Base-by-base conservation (phyloP, 176 grass and related monocot species). In the Aegilops longissima region DNA sequence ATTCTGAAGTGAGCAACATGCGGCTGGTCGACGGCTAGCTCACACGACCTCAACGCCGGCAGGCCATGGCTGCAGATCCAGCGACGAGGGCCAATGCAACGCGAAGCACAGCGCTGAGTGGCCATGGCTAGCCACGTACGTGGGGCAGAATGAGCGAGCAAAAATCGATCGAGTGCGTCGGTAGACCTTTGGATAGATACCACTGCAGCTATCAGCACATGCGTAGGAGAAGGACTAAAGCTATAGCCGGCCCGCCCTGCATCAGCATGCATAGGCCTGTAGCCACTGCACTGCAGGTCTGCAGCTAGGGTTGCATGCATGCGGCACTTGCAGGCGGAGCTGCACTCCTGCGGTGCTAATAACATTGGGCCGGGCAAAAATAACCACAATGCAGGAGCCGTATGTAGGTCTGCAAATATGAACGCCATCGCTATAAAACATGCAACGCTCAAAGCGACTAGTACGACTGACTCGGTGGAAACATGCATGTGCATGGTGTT, bases 231-330 rank as follows among this genome's bases (percentile, higher is more conserved):
- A 76, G 45, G 51, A 34, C 34, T 77, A 77, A 78, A 36, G 52
- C 3, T 47, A 42, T 9, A 16, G 16, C 72, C 6, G 42, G 25
- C 14, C 73, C 30, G 73, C 14, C 8, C 73, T 52, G 45, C 18
- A 63, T 62, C 58, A 42, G 77, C 58, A 27, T 64, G 58, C 58
- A 64, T 20, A 45, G 23, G 21, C 23, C 36, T 80, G 61, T 80
- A 80, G 23, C 34, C 21, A 35, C 17, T 17, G 6, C 44, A 47
- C 16, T 16, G 6, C 35, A 36, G 31, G 35, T 36, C 35, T 6
- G 35, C 54, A 4, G 17, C 17, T 66, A 66, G 23, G 23, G 78
- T 45, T 80, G 78, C 61, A 80, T 80, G 78, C 61, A 80, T 45
- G 61, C 78, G 12, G 23, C 21, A 63, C 16, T 2, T 17, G 35